Evolutionary conservation across 1,284 basidiomycete species (phyloP).

Genomic region (Papiliotrema laurentii): DNA sequence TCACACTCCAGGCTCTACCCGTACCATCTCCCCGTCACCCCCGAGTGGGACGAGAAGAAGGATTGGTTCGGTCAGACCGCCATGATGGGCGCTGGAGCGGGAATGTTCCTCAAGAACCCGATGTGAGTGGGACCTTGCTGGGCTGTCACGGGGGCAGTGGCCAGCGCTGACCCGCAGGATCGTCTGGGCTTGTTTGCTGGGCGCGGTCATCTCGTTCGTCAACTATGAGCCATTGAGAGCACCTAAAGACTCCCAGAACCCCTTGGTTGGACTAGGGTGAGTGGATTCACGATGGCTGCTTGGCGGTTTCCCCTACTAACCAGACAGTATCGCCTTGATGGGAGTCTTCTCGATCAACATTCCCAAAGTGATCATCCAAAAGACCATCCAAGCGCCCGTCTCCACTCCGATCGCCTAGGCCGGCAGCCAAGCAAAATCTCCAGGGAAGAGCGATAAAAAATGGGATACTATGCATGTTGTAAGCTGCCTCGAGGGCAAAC

Average conservation of each 20-base stretch:
- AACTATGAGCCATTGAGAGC: slow-evolving; percentile 32
- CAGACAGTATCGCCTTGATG: slow-evolving; percentile 34
- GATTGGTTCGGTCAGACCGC: slow-evolving; percentile 31
- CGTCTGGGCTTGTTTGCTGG: slow-evolving; percentile 34
- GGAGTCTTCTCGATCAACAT: slow-evolving; percentile 35
- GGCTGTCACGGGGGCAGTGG: background rate
- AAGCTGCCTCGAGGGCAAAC: too few relatives aligned
- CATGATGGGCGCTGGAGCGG: slow-evolving; percentile 43
- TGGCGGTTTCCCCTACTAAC: too few relatives aligned
- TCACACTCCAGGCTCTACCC: slow-evolving; percentile 29
- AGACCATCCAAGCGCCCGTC: background rate
- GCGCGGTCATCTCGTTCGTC: slow-evolving; percentile 33
- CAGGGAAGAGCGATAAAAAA: too few relatives aligned
- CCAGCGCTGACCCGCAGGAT: slow-evolving; percentile 20
- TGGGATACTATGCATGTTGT: too few relatives aligned
- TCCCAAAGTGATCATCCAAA: slow-evolving; percentile 28
- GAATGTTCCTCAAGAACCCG: slow-evolving; percentile 46
- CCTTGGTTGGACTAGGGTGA: slow-evolving; percentile 37
- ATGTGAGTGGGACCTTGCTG: slow-evolving; percentile 23
- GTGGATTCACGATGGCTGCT: slow-evolving; percentile 12
- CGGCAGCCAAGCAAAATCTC: too few relatives aligned
- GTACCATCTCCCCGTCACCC: slow-evolving; percentile 35
- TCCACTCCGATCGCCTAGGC: background rate
- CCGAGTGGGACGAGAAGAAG: slow-evolving; percentile 40
- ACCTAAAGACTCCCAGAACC: slow-evolving; percentile 31